Evolutionary conservation across 129 eudicot genomes (phyloP).

Genomic region (Apium graveolens): DNA sequence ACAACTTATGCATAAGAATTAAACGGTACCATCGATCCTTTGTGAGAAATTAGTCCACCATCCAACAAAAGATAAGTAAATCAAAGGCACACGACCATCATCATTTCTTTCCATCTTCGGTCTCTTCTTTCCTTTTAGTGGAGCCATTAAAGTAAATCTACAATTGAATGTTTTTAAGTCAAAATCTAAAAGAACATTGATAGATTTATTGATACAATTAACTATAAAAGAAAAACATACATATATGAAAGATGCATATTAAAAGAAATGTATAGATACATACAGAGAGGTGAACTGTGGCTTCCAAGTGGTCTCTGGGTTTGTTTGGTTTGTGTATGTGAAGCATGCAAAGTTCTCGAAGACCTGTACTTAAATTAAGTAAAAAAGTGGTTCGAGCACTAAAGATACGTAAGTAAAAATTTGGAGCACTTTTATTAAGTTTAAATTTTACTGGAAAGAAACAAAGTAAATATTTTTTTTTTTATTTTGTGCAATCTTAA

Average conservation of each 20-base stretch:
- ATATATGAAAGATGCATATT: background rate
- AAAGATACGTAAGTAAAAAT: too few species aligned
- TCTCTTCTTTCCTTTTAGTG: conserved; percentile 33
- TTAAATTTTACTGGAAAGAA: too few species aligned
- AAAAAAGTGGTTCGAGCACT: too few species aligned
- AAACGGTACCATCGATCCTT: conserved; percentile 27
- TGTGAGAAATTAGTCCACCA: conserved; percentile 38
- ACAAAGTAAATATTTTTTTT: too few species aligned
- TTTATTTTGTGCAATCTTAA: too few species aligned
- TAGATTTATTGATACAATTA: background rate
- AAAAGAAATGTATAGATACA: background rate
- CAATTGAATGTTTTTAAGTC: conserved; percentile 23
- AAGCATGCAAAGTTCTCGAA: background rate
- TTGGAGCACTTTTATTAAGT: too few species aligned
- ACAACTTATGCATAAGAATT: background rate
- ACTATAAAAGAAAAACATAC: conserved; percentile 5
- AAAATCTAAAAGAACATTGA: background rate
- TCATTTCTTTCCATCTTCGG: conserved; percentile 24
- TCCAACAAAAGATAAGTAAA: conserved; percentile 24
- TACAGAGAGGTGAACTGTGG: background rate
- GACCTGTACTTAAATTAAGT: background rate
- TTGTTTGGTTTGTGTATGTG: background rate
- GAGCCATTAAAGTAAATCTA: conserved; percentile 29
- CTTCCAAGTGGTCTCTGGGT: background rate
- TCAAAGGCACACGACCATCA: conserved; percentile 4